phyloP scores from a whole-genome alignment of 2,329 filamentous ascomycete species.

The Clarireedia monteithiana region DNA sequence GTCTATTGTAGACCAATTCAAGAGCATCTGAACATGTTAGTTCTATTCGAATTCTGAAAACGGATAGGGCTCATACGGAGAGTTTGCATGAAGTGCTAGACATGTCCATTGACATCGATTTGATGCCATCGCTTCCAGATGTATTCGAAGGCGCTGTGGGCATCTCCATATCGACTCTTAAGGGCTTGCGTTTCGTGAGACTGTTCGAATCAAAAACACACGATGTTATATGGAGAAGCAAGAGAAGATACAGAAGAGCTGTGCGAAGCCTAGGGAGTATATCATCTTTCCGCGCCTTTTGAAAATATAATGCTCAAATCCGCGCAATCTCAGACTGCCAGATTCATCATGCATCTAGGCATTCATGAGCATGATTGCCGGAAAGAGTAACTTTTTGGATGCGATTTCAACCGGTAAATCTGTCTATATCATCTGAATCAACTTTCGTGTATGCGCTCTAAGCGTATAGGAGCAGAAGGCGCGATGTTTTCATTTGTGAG shows the following conservation, averaged over 20 bases:
- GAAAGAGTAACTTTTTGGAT: neutral
- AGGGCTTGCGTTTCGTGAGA: neutral
- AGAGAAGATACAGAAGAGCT: too few relatives aligned
- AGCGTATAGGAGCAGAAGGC: neutral
- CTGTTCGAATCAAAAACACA: neutral
- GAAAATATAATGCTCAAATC: neutral
- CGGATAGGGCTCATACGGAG: conserved; percentile 11
- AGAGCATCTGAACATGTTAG: conserved; percentile 17
- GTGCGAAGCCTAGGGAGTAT: neutral
- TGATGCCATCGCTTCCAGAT: neutral
- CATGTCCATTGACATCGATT: conserved; percentile 16
- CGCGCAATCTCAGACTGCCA: neutral
- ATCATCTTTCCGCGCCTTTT: neutral
- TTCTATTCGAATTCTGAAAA: neutral
- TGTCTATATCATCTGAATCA: neutral
- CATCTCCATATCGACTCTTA: conserved; percentile 6
- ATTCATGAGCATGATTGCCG: neutral
- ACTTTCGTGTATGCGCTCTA: neutral
- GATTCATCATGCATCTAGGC: neutral
- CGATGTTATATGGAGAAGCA: neutral
- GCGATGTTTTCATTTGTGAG: neutral
- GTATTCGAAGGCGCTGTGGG: neutral
- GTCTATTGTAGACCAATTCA: conserved; percentile 22
- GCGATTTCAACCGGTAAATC: neutral
- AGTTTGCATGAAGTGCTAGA: conserved; percentile 16